Evolutionary conservation across 2,329 filamentous ascomycete genomes (phyloP), one percentile per base, ranked within the genome.

Genomic region (Alternaria gansuensis): DNA sequence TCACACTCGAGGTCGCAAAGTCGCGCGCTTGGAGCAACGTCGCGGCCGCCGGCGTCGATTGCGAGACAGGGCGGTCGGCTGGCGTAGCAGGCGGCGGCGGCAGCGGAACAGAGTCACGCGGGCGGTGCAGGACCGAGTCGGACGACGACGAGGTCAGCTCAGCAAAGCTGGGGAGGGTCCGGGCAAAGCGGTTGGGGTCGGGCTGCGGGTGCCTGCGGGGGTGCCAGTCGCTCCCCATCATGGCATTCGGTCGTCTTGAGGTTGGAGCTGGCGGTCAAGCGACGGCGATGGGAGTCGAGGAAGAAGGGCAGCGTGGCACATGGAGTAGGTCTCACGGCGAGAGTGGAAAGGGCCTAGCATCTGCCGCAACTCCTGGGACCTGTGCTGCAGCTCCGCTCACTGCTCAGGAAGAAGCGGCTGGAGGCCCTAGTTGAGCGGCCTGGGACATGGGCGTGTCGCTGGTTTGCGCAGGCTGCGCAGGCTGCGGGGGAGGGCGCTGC

Each of bases 131-230:
- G 29, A 59, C 54, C 31, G 62, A 57, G 54, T 54, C 59, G 59
- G 54, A 61, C 51, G 56, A 56, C 26, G 67, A 64, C 29, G 61
- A 65, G 39, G 68, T 66, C 57, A 70, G 61, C 58, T 70, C 67
- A 49, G 66, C 66, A 37, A 70, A 64, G 56, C 67, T 65, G 54
- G 66, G 67, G n/a, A 68, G 64, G 4, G 67, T 64, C 46, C 60
- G 61, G 44, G 62, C 37, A 49, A 57, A 54, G 43, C 57, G 43
- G 54, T 56, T 41, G 46, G 53, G 37, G 57, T 55, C 54, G 40
- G 54, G 54, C 37, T 58, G 56, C 57, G 52, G 50, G 41, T 57
- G 60, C 44, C 51, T 53, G 60, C 51, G 57, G 36, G 23, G 60
- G 41, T 52, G 63, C 63, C 63, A 63, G 36, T 59, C 63, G 56